These are phyloP conservation scores for Podospora bellae-mahoneyi DNA, from an alignment of 495 filamentous ascomycete species.

Conservation along the genomic window DNA sequence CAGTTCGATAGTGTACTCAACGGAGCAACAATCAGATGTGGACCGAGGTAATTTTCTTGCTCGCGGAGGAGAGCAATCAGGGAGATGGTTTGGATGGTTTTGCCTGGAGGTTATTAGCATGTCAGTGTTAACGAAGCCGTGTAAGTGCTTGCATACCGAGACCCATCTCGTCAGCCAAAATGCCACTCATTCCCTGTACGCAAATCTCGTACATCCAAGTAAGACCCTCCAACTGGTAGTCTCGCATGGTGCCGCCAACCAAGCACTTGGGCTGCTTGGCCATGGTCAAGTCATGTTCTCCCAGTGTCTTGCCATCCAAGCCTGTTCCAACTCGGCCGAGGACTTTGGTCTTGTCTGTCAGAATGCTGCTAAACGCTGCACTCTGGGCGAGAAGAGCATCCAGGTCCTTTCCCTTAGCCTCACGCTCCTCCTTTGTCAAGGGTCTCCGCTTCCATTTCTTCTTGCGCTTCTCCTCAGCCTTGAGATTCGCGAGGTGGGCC, in stretches of 20 bases:
- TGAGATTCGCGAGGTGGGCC: slow-evolving; percentile 46
- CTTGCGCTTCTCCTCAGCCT: slow-evolving; percentile 44
- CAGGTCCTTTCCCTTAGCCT: slow-evolving; percentile 50
- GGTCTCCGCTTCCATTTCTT: slow-evolving; percentile 48
- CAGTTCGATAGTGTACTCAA: slow-evolving; percentile 92
- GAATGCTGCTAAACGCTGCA: slow-evolving; percentile 49
- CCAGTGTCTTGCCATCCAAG: slow-evolving; percentile 55
- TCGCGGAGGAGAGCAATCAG: slow-evolving; percentile 86
- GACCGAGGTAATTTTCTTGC: slow-evolving; percentile 73
- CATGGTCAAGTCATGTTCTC: slow-evolving; percentile 72
- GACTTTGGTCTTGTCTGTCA: slow-evolving; percentile 54
- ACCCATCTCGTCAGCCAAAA: slow-evolving; percentile 97
- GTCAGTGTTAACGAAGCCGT: background rate
- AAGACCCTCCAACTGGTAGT: slow-evolving; percentile 90
- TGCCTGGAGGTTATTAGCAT: slow-evolving; percentile 40
- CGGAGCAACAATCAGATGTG: slow-evolving; percentile 85
- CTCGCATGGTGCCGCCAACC: slow-evolving; percentile 84
- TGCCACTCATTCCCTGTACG: slow-evolving; percentile 84
- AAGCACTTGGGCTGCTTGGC: slow-evolving; percentile 82
- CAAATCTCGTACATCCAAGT: slow-evolving; percentile 89
- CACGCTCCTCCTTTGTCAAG: slow-evolving; percentile 50
- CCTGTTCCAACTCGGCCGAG: slow-evolving; percentile 53
- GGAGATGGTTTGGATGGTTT: slow-evolving; percentile 91
- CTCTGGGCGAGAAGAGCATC: slow-evolving; percentile 49
- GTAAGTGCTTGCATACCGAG: slow-evolving; percentile 51